These are phyloP conservation scores for Pseudogymnoascus sp. DNA, from an alignment of 2,329 filamentous ascomycete species.

Conservation along the genomic window DNA sequence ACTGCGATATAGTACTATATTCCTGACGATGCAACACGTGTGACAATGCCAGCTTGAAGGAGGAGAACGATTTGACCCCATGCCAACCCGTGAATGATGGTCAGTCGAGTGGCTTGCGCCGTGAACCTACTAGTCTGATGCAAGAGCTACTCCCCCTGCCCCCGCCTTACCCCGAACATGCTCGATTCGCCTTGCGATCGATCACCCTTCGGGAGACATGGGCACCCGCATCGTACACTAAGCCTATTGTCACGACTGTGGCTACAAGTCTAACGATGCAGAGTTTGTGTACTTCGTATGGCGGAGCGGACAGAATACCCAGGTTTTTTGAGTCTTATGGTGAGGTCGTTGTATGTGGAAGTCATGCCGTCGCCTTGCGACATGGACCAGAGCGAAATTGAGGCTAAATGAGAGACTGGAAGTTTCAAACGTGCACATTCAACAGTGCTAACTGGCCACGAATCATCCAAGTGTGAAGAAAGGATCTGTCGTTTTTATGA, in stretches of 20 bases:
- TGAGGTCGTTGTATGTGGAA: neutral
- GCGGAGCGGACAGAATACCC: neutral
- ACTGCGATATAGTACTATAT: neutral
- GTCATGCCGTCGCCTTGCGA: neutral
- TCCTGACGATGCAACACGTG: neutral
- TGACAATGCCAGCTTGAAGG: neutral
- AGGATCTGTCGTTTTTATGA: neutral
- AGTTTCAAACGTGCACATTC: neutral
- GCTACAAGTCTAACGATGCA: neutral
- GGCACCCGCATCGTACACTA: neutral
- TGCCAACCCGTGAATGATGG: neutral
- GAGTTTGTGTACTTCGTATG: neutral
- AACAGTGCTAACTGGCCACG: neutral
- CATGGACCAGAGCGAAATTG: neutral
- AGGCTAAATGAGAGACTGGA: no score
- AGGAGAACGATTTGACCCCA: neutral
- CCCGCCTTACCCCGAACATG: neutral
- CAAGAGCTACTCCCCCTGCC: neutral
- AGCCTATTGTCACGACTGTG: neutral
- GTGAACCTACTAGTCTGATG: neutral
- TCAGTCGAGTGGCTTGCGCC: neutral
- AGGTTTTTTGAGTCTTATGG: neutral
- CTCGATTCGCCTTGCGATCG: neutral
- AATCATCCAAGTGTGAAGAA: neutral
- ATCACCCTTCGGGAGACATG: neutral